Evolutionary conservation across 805 yeast genomes (phyloP).

Genomic region (Lipomyces chichibuensis): DNA sequence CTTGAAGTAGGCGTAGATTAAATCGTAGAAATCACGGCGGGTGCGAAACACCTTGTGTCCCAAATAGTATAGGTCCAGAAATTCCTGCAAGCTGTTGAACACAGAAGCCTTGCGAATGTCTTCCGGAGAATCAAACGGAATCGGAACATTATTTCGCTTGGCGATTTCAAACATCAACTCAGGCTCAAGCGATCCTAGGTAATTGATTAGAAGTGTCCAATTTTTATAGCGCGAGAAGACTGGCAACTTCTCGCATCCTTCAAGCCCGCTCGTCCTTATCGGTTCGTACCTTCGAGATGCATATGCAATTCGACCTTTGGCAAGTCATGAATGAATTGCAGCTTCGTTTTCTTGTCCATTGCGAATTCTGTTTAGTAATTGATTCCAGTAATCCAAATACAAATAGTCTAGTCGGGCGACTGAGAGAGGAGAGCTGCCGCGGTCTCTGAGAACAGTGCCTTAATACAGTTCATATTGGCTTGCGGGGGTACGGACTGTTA

Average conservation of each 20-base stretch:
- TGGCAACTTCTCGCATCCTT: neutral
- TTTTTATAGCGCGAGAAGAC: neutral
- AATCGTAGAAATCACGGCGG: slow-evolving; percentile 73
- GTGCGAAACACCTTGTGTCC: slow-evolving; percentile 75
- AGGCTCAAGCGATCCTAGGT: slow-evolving; percentile 61
- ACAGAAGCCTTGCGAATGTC: slow-evolving; percentile 60
- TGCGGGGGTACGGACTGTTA: neutral
- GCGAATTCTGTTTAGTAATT: neutral
- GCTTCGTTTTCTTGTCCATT: slow-evolving; percentile 32
- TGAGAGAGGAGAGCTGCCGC: neutral
- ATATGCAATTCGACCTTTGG: slow-evolving; percentile 90
- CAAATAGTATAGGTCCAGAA: slow-evolving; percentile 74
- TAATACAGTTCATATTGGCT: neutral
- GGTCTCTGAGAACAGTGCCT: neutral
- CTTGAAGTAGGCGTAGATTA: slow-evolving; percentile 73
- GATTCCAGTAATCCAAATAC: neutral
- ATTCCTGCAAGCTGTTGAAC: slow-evolving; percentile 74
- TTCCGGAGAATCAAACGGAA: slow-evolving; percentile 62
- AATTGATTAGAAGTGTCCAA: neutral
- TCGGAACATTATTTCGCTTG: slow-evolving; percentile 58
- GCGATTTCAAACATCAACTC: slow-evolving; percentile 70
- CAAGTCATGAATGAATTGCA: slow-evolving; percentile 61
- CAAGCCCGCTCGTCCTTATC: neutral
- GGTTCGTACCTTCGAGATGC: slow-evolving; percentile 69
- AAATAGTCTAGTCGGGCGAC: neutral